Evolutionary conservation across 257 asterid genomes (phyloP).

Genomic region (Rhazya stricta): DNA sequence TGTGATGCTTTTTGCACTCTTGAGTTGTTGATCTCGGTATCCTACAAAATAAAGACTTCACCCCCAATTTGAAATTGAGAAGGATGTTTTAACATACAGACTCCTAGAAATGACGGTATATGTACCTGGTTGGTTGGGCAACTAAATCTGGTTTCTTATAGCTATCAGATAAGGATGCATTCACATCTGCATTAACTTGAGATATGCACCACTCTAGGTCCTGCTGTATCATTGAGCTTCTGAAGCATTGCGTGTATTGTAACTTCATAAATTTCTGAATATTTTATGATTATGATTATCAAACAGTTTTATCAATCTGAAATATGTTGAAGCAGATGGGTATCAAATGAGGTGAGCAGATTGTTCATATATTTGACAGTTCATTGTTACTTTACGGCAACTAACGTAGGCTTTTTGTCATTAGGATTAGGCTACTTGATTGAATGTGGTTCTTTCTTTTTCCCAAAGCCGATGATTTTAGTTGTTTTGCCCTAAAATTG

Average conservation of each 20-base stretch:
- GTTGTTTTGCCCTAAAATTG: neutral
- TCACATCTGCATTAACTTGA: neutral
- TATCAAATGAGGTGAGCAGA: neutral
- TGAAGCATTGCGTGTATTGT: neutral
- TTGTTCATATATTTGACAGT: neutral
- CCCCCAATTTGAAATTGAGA: neutral
- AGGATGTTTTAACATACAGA: too few species aligned
- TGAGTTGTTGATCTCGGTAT: neutral
- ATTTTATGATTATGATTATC: neutral
- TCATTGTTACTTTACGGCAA: neutral
- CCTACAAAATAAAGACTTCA: neutral
- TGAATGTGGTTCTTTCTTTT: neutral
- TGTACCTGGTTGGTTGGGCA: neutral
- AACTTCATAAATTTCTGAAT: neutral
- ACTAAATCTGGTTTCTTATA: neutral
- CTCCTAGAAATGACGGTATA: neutral
- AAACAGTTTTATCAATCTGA: slow-evolving; percentile 1
- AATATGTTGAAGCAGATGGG: neutral
- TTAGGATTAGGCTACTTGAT: neutral
- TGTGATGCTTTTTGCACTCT: neutral
- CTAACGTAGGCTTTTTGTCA: neutral
- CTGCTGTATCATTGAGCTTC: neutral
- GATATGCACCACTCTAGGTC: neutral
- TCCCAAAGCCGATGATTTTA: neutral
- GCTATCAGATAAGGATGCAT: neutral